Base-by-base conservation (phyloP, 2,329 filamentous ascomycete genomes). In the Juglanconis sp. region DNA sequence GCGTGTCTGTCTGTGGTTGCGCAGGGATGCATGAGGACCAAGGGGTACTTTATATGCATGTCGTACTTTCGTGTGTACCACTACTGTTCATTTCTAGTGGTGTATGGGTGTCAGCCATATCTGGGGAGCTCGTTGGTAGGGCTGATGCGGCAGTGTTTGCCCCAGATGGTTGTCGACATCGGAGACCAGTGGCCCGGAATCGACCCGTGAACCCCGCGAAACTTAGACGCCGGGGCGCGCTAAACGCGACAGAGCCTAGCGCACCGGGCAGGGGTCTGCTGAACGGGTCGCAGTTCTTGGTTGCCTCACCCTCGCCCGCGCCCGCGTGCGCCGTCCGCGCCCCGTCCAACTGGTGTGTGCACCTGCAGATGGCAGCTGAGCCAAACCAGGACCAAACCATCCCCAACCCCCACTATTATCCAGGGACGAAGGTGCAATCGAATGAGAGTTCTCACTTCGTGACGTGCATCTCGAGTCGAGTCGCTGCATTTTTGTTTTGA, bases 341-440 rank as follows among this genome's bases (percentile, higher is more conserved):
- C 32, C 31, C 24, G 53, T 24, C n/a, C 38, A 31, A 35, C 44
- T 38, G 54, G 46, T 34, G 32, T 56, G 54, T 8, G 13, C 54
- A 57, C 54, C 46, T 57, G 54, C 54, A 51, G 24, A 34, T 57
- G 47, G 54, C 54, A 57, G 54, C 54, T 57, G 54, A 50, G 46
- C 46, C 46, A 40, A 56, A 49, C 17, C 44, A 47, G n/a, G 15
- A 10, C 46, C 10, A 31, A 32, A 36, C 42, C 44, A 38, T n/a
- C 11, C 17, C 3, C 42, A 15, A n/a, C 13, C 30, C 42, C 53
- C 30, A 9, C 17, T 34, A 2, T 31, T 34, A 31, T 24, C 24
- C 17, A 48, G 46, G 46, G 46, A 48, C 46, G 9, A 48, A 31
- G 24, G 3, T 47, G 44, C 44, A 47, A 17, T 30, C 9, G n/a